Percentiles rank a stretch among this genome's conserved stretches.
Conservation (phyloP, 768 basidiomycete genomes). For the Vararia minispora region DNA sequence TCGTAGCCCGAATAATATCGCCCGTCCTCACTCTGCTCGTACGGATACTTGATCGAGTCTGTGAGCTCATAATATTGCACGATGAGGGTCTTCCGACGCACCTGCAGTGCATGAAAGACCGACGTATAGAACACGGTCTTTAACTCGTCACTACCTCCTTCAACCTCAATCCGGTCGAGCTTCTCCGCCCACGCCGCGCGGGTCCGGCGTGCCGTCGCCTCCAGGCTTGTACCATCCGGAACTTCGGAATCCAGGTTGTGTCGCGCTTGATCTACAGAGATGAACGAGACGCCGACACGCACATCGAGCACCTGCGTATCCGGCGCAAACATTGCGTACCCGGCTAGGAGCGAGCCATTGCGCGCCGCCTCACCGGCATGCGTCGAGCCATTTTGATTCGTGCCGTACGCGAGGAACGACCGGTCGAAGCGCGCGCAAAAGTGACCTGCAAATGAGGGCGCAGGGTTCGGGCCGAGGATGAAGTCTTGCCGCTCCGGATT, state of each 20-base stretch:
- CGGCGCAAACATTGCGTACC: slow-evolving; percentile 35
- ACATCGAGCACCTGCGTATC: slow-evolving; percentile 32
- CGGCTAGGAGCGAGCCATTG: slow-evolving; percentile 36
- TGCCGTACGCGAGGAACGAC: slow-evolving; percentile 34
- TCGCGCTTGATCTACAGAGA: slow-evolving; percentile 49
- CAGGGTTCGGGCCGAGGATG: slow-evolving; percentile 44
- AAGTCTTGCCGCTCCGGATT: slow-evolving; percentile 60
- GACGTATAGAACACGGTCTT: slow-evolving; percentile 39
- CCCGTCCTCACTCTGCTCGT: slow-evolving; percentile 55
- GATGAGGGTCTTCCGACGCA: slow-evolving; percentile 15
- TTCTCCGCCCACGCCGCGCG: slow-evolving; percentile 27
- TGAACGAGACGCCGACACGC: slow-evolving; percentile 60
- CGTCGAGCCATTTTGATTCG: slow-evolving; percentile 31
- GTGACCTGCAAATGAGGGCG: slow-evolving; percentile 26
- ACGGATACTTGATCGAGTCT: slow-evolving; percentile 48
- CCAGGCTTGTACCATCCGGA: slow-evolving; percentile 25
- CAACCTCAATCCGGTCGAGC: slow-evolving; percentile 24
- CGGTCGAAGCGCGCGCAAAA: slow-evolving; percentile 48
- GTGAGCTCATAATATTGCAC: neutral
- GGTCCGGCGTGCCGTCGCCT: slow-evolving; percentile 23
- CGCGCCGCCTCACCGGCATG: slow-evolving; percentile 19
- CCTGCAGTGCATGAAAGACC: slow-evolving; percentile 51
- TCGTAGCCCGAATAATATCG: slow-evolving; percentile 72
- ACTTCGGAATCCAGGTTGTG: slow-evolving; percentile 27
- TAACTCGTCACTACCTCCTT: slow-evolving; percentile 23